phyloP scores from a whole-genome alignment of 768 basidiomycete species.

The Rhodotorula toruloides region DNA sequence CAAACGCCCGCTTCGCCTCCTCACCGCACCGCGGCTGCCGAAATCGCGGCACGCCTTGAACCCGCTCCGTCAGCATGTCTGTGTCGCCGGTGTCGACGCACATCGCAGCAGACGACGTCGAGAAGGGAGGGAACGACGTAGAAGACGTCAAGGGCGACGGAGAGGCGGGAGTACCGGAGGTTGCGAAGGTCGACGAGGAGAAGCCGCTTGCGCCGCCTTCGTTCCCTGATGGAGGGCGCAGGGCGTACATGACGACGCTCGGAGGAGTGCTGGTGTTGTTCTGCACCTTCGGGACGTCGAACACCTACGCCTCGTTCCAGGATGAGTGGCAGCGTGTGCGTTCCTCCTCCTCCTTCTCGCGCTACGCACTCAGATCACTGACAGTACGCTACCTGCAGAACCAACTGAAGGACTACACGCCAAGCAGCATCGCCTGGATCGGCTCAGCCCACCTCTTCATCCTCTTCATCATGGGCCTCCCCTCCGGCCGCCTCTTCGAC shows the following conservation, averaged over 20 bases:
- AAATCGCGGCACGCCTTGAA: too few relatives aligned
- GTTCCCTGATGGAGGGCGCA: neutral
- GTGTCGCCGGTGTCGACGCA: too few relatives aligned
- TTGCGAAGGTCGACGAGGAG: too few relatives aligned
- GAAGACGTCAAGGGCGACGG: too few relatives aligned
- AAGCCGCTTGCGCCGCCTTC: neutral
- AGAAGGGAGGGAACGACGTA: too few relatives aligned
- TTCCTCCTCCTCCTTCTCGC: constrained; percentile 5
- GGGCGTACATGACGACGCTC: neutral
- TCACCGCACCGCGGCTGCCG: too few relatives aligned
- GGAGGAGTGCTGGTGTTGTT: constrained; percentile 16
- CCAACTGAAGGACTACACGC: constrained; percentile 44
- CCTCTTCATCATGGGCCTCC: constrained; percentile 42
- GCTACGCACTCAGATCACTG: too few relatives aligned
- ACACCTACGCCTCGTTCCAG: constrained; percentile 4
- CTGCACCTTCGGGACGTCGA: constrained; percentile 14
- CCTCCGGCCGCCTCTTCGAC: constrained; percentile 47
- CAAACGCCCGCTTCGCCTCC: too few relatives aligned
- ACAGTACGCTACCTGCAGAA: constrained; percentile 18
- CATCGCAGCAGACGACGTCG: too few relatives aligned
- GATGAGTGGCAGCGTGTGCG: constrained; percentile 40
- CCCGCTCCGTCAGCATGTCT: too few relatives aligned
- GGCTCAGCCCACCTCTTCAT: constrained; percentile 45
- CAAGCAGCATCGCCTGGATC: constrained; percentile 47
- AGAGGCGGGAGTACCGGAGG: too few relatives aligned